phyloP scores from a whole-genome alignment of 2,329 filamentous ascomycete species.

The Sporothrix phasma region DNA sequence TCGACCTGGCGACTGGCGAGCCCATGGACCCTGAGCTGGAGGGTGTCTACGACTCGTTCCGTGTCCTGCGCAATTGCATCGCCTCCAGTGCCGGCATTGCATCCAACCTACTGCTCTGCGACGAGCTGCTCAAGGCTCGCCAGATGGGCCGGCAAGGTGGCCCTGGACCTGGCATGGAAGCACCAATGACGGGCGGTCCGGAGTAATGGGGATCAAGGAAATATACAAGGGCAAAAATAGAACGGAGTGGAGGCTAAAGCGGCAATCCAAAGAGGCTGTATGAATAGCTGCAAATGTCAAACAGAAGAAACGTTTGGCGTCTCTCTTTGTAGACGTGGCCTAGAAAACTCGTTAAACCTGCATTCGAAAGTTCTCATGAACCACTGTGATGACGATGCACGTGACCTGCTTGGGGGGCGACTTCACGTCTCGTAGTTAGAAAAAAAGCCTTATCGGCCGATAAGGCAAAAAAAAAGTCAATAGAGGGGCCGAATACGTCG shows the following conservation, averaged over 20 bases:
- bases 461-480: constrained; percentile 5
- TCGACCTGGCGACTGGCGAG: constrained; percentile 78
- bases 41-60: constrained; percentile 93
- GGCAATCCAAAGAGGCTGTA: constrained; percentile 18
- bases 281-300: constrained; percentile 20
- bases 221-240: neutral
- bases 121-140: constrained; percentile 93
- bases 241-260: constrained; percentile 12
- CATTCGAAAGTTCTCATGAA: no score
- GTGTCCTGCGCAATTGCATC: constrained; percentile 85
- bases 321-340: constrained; percentile 12
- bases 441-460: constrained; percentile 3
- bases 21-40: constrained; percentile 91
- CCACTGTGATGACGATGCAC: neutral
- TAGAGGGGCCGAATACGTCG: neutral
- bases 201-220: constrained; percentile 32
- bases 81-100: constrained; percentile 92
- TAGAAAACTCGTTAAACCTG: constrained; percentile 19
- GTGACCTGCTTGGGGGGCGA: neutral
- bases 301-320: constrained; percentile 19
- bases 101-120: constrained; percentile 86
- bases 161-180: constrained; percentile 56
- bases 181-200: constrained; percentile 43
- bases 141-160: constrained; percentile 71
- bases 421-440: neutral